Evolutionary conservation across 306 rosid species (phyloP).

Genomic region (Hippophae tibetana): DNA sequence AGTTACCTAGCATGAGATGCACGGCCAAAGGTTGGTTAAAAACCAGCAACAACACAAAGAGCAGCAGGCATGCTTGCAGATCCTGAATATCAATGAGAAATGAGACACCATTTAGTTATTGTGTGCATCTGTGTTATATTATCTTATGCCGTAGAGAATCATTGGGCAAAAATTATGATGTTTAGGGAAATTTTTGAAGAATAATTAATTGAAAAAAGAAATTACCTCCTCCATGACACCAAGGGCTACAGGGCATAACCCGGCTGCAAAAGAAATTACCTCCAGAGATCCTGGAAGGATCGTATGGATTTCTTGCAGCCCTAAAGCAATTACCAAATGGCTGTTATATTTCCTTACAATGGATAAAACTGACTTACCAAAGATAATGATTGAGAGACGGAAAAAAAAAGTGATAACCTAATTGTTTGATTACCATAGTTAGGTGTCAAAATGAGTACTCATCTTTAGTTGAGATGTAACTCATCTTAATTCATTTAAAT

Average conservation of each 20-base stretch:
- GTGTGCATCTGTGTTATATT: not conserved
- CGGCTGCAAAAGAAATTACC: slow-evolving; percentile 93
- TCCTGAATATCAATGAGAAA: slow-evolving; percentile 37
- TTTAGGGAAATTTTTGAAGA: not conserved
- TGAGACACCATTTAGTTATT: slow-evolving; percentile 11
- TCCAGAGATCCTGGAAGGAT: slow-evolving; percentile 52
- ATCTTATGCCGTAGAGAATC: not conserved
- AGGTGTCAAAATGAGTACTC: no score
- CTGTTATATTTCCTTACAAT: not conserved
- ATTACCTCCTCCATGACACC: slow-evolving; percentile 96
- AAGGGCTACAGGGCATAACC: slow-evolving; percentile 84
- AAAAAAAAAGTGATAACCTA: no score
- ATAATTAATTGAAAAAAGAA: not conserved
- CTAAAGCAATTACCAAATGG: slow-evolving; percentile 20
- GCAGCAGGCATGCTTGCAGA: slow-evolving; percentile 96
- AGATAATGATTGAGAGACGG: not conserved
- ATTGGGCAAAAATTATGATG: not conserved
- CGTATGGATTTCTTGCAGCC: slow-evolving; percentile 76
- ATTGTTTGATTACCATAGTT: no score
- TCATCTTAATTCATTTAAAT: no score
- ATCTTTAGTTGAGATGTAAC: no score
- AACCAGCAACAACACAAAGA: slow-evolving; percentile 86
- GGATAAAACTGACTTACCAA: not conserved
- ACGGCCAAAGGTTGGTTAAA: slow-evolving; percentile 80
- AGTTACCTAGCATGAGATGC: slow-evolving; percentile 71